phyloP scores from a whole-genome alignment of 2,329 filamentous ascomycete species.

The Arthrinium phaeospermum region DNA sequence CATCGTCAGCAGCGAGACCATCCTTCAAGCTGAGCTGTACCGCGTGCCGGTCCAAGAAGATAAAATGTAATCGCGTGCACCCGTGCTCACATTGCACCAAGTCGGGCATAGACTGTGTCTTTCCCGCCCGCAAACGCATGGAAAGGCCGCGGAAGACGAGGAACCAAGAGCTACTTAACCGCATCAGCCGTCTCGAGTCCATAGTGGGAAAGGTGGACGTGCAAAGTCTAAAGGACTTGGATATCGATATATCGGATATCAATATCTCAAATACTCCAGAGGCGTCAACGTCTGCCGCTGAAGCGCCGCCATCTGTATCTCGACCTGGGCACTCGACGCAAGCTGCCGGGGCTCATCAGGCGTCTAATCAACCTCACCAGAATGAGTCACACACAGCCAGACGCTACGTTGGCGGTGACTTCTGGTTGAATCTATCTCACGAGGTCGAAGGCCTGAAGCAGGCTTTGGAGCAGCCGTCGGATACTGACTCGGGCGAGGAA shows the following conservation, averaged over 20 bases:
- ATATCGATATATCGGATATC: slow-evolving; percentile 21
- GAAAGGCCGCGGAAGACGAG: slow-evolving; percentile 47
- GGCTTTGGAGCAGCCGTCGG: slow-evolving; percentile 49
- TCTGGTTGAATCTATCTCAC: slow-evolving; percentile 50
- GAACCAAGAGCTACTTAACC: slow-evolving; percentile 50
- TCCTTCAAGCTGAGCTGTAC: slow-evolving; percentile 54
- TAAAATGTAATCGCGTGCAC: slow-evolving; percentile 62
- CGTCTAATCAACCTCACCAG: neutral
- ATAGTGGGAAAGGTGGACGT: slow-evolving; percentile 52
- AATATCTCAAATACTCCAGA: neutral
- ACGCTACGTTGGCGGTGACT: slow-evolving; percentile 49
- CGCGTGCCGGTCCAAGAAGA: slow-evolving; percentile 67
- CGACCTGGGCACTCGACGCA: neutral
- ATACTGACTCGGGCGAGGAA: slow-evolving; percentile 43
- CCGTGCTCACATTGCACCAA: slow-evolving; percentile 62
- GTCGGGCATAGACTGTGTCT: slow-evolving; percentile 52
- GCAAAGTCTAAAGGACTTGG: slow-evolving; percentile 27
- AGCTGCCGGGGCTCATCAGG: neutral
- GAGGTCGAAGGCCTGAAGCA: slow-evolving; percentile 53
- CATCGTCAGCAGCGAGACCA: neutral
- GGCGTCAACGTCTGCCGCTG: slow-evolving; percentile 15
- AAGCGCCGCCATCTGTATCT: neutral
- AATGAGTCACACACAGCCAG: slow-evolving; percentile 33
- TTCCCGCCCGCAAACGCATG: slow-evolving; percentile 51
- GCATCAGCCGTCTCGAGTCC: slow-evolving; percentile 50